Percentiles rank a stretch among this genome's conserved stretches.
These are phyloP conservation scores for Rubia tinctorum DNA, from an alignment of 305 asterid species.

Conservation along the genomic window DNA sequence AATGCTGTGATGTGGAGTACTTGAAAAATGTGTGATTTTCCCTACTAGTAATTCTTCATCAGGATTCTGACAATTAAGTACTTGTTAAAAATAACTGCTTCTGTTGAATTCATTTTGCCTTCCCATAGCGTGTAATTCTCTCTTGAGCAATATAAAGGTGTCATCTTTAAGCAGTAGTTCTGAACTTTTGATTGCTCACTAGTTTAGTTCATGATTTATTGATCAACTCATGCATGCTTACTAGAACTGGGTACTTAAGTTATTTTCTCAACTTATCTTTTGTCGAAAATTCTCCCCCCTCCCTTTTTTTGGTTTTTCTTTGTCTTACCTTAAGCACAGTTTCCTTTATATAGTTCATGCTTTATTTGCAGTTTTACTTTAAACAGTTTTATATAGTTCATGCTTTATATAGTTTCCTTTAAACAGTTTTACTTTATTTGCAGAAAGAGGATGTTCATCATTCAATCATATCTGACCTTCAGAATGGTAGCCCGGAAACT, in stretches of 20 bases:
- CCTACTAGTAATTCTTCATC: conserved; percentile 1
- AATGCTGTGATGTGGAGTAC: not conserved
- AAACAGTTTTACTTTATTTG: conserved; percentile 16
- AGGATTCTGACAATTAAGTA: not conserved
- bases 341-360: not conserved
- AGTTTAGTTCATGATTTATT: not conserved
- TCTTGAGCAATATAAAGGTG: not conserved
- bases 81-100: not conserved
- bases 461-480: conserved; percentile 98
- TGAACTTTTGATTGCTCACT: not conserved
- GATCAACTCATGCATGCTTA: not conserved
- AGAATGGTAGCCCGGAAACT: conserved; percentile 93
- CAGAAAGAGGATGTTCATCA: conserved; percentile 99
- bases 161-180: not conserved
- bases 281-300: not conserved
- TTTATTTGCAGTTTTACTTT: not conserved
- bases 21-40: not conserved
- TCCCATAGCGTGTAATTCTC: not conserved
- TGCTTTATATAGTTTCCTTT: not conserved
- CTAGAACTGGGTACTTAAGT: not conserved
- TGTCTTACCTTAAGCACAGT: not conserved
- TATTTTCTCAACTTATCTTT: not conserved
- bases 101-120: conserved; percentile 4
- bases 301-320: not conserved
- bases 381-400: conserved; percentile 1